phyloP scores from a whole-genome alignment of 2,329 filamentous ascomycete species.

The Mariannaea sp. region DNA sequence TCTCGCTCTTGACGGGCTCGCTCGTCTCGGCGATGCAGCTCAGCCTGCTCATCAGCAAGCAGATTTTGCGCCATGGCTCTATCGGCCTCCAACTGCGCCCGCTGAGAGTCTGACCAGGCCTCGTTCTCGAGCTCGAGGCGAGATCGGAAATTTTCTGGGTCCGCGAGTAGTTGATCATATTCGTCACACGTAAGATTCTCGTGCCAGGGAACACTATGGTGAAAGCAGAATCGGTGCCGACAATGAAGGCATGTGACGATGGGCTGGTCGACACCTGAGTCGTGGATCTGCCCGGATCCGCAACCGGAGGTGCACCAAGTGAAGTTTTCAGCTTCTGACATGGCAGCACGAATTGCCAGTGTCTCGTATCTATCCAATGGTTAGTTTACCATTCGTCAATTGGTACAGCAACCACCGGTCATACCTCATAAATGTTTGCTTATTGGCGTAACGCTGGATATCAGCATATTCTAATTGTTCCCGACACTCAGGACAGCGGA shows the following conservation, averaged over 20 bases:
- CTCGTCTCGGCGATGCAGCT: constrained; percentile 31
- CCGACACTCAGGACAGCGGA: constrained; percentile 59
- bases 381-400: constrained; percentile 5
- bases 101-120: constrained; percentile 46
- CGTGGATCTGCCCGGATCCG: constrained; percentile 57
- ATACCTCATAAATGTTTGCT: constrained; percentile 50
- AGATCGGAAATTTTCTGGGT: constrained; percentile 47
- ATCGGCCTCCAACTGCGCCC: constrained; percentile 54
- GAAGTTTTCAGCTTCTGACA: constrained; percentile 52
- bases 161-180: constrained; percentile 46
- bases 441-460: constrained; percentile 51
- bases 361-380: constrained; percentile 46
- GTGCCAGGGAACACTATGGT: constrained; percentile 50
- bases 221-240: constrained; percentile 48
- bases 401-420: background rate
- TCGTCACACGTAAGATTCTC: constrained; percentile 48
- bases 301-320: constrained; percentile 60
- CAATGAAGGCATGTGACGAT: constrained; percentile 50
- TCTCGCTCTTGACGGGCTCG: constrained; percentile 31
- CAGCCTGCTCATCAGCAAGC: constrained; percentile 39
- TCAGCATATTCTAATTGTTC: constrained; percentile 49
- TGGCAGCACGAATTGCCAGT: constrained; percentile 48
- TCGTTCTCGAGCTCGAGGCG: constrained; percentile 44
- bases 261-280: constrained; percentile 44
- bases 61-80: constrained; percentile 42